Base-by-base conservation (phyloP, 495 filamentous ascomycete species). In the Aspergillus leporis region DNA sequence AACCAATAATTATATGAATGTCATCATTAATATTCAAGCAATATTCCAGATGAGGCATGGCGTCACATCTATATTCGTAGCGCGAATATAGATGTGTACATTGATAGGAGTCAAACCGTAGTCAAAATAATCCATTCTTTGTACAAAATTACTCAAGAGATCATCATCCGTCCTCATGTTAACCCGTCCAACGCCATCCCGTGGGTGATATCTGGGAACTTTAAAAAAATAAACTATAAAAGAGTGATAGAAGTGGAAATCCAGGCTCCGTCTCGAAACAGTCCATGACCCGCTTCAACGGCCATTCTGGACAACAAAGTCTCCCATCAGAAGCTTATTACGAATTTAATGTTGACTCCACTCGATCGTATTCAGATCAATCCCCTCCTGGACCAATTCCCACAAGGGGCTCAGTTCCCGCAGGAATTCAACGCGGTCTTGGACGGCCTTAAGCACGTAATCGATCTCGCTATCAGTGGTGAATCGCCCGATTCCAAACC, bases 311-410 rank as follows among this genome's bases (percentile, higher is more conserved):
- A 61, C 50, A 40, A 30, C 40, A 60, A 45, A 59, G 41, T 51
- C 50, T 4, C 25, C 50, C 23, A 9, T 36, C 50, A 16, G 31
- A 49, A 60, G 41, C 14, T 51, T n/a, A 51, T 21, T 28, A 45
- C 30, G 25, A 51, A 28, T 31, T 63, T 69, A 97, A 72, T 97
- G 95, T 77, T 96, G 91, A 64, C 88, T 94, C 94, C 94, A 99
- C 76, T 99, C 87, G 70, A 99, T 99, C 53, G 90, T 96, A 73
- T 93, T 92, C 69, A 99, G 75, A 62, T 94, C 94, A 62, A 98
- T 82, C 3, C 94, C 94, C 74, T 98, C 95, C 75, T 99, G 95
- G 13, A 99, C 94, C 59, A 99, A 74, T 77, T 99, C 94, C 94
- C 94, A 99, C 62, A 99, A 75, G 53, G 94, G 94, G 71, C 92